Base-by-base conservation (phyloP, 208 protist species). In the Trypanosoma grayi region DNA sequence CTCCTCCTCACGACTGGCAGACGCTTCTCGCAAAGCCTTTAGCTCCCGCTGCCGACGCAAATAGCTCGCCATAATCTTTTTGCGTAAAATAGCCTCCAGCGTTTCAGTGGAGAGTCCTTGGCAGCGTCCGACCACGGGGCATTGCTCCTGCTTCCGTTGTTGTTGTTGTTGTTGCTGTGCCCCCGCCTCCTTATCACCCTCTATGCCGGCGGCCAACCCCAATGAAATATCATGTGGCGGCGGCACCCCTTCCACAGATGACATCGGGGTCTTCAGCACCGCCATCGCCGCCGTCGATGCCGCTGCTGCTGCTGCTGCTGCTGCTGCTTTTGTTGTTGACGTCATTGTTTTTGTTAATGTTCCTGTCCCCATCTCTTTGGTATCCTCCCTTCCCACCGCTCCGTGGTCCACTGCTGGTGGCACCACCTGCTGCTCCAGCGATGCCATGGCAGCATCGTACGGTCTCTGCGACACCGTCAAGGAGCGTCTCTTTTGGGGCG, bases 21-120 rank as follows among this genome's bases (percentile, higher is more conserved):
- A 37, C 25, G 66, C 70, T 47, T 75, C 65, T 2, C 72, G 75
- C 51, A 65, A 51, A 0, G 47, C 66, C 4, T 75, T 75, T n/a
- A 82, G 44, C 45, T 46, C 36, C 52, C 64, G 47, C 25, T 85
- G 81, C 10, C 81, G 71, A 18, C 44, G 52, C 24, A 58, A 37
- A 66, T 83, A 67, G 65, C 79, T 80, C 0, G 73, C 62, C 25
- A 79, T 40, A 20, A 92, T 62, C 53, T 83, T 86, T 4, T 52
- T 66, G 11, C 81, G 72, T 22, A 92, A 57, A 5, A 84, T 61
- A 5, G 39, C 24, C 63, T 89, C 81, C 52, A 92, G 51, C 27
- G 74, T 71, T 22, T 57, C 66, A 20, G 79, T 72, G 18, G 84
- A 77, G 57, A 79, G 39, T 9, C 68, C 75, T 27, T 68, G 62